Evolutionary conservation across 176 grass and related monocot genomes (phyloP), one percentile per base, ranked within the genome.

Genomic region (Rhipidocladum racemiflorum): DNA sequence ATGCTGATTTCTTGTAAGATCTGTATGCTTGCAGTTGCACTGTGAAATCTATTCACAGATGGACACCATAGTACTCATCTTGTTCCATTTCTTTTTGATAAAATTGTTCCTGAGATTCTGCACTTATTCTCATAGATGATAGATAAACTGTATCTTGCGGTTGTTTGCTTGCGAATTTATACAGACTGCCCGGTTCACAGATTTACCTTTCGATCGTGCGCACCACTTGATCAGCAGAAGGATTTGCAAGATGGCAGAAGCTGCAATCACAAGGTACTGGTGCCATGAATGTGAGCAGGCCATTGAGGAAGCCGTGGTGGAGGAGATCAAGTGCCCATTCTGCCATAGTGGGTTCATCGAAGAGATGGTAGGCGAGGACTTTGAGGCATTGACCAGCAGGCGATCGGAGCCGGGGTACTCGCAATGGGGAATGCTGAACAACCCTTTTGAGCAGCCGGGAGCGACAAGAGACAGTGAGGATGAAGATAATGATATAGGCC

Each of bases 341-440:
- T 96, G 97, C 67, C 76, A 90, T 44, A 74, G 85, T 48, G 97
- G 85, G 13, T 99, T 93, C 71, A 42, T 99, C 13, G 97, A 99
- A 80, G 91, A 96, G 67, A 90, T 93, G 83, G 54, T 74, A 4
- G 77, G 80, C 28, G 81, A 80, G 61, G 88, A 89, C 21, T 39
- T 88, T 49, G 96, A 93, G 63, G 76, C 84, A 51, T 64, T 88
- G 68, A 55, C 66, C 35, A 77, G 67, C 46, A 79, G 65, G 11
- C 72, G 48, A 46, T 82, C 87, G 1, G 84, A 91, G 71, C 92
- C 13, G 1, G 68, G 44, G 35, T 50, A 84, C 39, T 93, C 90
- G 2, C 94, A 83, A 34, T 92, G 90, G 94, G 85, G 87, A 49
- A 63, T 83, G 65, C 49, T 80, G 60, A 76, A 73, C 63, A 45